Evolutionary conservation across 441 rosid genomes (phyloP), one percentile per base, ranked within the genome.

Genomic region (Geranium incanum): DNA sequence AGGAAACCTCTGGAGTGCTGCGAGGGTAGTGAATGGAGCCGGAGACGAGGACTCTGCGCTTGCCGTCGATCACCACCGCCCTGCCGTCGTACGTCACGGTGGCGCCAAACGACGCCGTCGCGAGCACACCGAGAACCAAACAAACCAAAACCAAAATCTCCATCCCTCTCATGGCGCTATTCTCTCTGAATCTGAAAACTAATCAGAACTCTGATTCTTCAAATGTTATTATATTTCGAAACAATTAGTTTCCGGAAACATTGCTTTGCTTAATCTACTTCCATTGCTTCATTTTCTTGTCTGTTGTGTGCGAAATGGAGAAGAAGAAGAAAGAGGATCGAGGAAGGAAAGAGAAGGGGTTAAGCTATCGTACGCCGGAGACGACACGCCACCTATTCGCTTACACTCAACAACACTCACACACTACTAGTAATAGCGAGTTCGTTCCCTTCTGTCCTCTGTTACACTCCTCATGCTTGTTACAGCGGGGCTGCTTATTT

Each of bases 11-110:
- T 2, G 95, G 91, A 37, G 95, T 87, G 70, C 97, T 93, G 37
- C 98, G 93, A 33, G 98, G 98, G 75, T 93, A 93, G 79, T 91
- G 98, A 81, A 93, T 91, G 66, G 98, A 88, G 33, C 98, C 98
- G 60, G 98, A 91, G 77, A 91, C 72, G 72, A 93, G 78, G 72
- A 93, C 83, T 64, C 88, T 83, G 64, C 93, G 81, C 69, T 87
- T 86, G 36, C 98, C 98, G 71, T 84, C 89, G 76, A 93, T 84
- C 66, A 91, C 79, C 72, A 93, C 28, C 38, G 98, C 89, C 33
- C 95, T 75, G 71, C 86, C 86, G 79, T 93, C 97, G 77, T 93
- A 91, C 63, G 89, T 87, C 74, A 93, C 97, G 74, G 76, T 87
- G 65, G 81, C 76, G 6, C 78, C 82, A 15, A 80, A 81, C 74